Percentiles rank a stretch among this genome's conserved stretches.
Conservation (phyloP, 2,329 filamentous ascomycete genomes). For the Cytospora leucostoma region DNA sequence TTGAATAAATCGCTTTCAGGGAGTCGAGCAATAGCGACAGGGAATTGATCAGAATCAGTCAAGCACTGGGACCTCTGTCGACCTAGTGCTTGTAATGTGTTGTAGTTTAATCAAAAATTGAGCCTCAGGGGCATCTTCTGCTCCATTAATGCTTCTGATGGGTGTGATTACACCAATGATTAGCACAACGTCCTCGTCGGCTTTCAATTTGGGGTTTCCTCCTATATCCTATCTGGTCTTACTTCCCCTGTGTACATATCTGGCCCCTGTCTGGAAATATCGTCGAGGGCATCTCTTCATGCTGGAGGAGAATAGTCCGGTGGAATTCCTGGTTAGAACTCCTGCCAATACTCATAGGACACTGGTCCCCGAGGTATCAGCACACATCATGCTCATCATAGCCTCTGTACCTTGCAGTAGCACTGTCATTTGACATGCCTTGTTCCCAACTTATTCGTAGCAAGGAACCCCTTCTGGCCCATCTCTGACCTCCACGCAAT, state of each 20-base stretch:
- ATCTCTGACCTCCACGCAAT: constrained; percentile 89
- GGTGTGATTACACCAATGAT: not conserved
- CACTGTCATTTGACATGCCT: constrained; percentile 34
- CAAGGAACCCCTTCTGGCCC: constrained; percentile 85
- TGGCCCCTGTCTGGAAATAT: not conserved
- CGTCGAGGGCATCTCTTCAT: not conserved
- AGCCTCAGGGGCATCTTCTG: not conserved
- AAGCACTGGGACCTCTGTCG: constrained; percentile 8
- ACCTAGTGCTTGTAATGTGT: not conserved
- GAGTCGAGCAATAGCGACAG: constrained; percentile 9
- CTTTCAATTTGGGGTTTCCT: too few species aligned
- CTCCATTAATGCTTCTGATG: not conserved
- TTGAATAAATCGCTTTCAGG: constrained; percentile 23
- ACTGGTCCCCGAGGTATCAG: too few species aligned
- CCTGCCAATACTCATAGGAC: not conserved
- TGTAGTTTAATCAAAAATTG: not conserved
- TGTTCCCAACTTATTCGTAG: constrained; percentile 77
- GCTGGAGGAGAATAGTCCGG: not conserved
- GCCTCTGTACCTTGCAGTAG: not conserved
- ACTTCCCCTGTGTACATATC: too few species aligned
- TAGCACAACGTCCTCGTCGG: too few species aligned
- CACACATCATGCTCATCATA: not conserved
- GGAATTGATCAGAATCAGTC: constrained; percentile 16
- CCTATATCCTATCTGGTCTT: too few species aligned
- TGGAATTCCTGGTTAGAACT: not conserved